A percentile compares a stretch with the other conserved stretches of the same genome.
Conservation (phyloP, 1,284 basidiomycete genomes). For the Cryptococcus jaspeensis region DNA sequence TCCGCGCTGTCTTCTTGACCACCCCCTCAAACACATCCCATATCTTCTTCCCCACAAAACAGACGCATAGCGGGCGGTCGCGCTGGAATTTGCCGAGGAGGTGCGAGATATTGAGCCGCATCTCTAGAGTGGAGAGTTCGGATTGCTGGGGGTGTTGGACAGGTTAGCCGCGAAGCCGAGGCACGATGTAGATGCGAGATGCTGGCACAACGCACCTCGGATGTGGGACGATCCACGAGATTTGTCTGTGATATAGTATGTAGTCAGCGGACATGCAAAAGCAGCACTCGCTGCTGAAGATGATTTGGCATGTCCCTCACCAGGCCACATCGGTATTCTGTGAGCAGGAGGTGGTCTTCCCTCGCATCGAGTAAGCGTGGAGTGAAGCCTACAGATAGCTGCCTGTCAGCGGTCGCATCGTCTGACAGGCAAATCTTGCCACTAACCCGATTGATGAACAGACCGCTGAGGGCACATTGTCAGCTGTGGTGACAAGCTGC, state of each 20-base stretch:
- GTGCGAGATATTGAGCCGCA: constrained; percentile 54
- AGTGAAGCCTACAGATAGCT: constrained; percentile 55
- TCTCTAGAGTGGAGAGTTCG: constrained; percentile 62
- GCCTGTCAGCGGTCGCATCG: background rate
- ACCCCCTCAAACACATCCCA: constrained; percentile 59
- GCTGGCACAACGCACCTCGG: constrained; percentile 54
- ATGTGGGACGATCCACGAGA: constrained; percentile 60
- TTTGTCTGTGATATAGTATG: constrained; percentile 58
- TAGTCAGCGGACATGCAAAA: background rate
- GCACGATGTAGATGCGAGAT: background rate
- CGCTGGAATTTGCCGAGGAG: constrained; percentile 61
- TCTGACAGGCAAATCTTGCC: too few relatives aligned
- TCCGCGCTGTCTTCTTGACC: constrained; percentile 32
- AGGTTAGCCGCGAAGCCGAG: background rate
- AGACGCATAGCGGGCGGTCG: constrained; percentile 62
- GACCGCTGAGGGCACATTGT: constrained; percentile 49
- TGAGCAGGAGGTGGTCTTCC: constrained; percentile 40
- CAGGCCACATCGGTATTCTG: constrained; percentile 56
- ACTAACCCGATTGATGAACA: constrained; percentile 58
- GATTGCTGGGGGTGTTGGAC: constrained; percentile 53
- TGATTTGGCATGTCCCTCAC: constrained; percentile 42
- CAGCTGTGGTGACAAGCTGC: background rate
- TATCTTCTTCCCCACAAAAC: constrained; percentile 71
- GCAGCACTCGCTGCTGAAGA: background rate
- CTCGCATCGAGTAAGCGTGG: constrained; percentile 44